Evolutionary conservation across 768 basidiomycete species (phyloP).

Genomic region (Paxillus ammoniavirescens): DNA sequence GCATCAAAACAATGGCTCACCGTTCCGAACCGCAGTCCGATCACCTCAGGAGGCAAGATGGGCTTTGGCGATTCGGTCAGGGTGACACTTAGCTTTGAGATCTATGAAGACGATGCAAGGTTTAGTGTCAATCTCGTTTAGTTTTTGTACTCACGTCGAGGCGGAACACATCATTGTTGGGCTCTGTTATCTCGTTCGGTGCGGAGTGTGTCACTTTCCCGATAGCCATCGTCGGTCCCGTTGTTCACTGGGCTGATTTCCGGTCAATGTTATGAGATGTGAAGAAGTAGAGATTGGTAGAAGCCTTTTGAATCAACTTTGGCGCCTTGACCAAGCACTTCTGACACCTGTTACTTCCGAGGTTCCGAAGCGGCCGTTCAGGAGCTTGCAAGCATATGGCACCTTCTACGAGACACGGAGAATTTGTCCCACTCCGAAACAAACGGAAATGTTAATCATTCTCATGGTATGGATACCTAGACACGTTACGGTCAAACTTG

Average conservation of each 20-base stretch:
- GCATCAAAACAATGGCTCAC: not conserved
- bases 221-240: constrained; percentile 1
- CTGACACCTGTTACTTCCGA: no score
- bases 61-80: constrained; percentile 48
- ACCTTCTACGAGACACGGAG: no score
- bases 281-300: constrained; percentile 27
- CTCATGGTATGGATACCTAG: no score
- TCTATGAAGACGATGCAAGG: constrained; percentile 34
- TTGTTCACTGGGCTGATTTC: not conserved
- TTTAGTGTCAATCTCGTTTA: not conserved
- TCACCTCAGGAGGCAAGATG: constrained; percentile 42
- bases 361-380: no score
- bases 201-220: not conserved
- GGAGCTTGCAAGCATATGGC: no score
- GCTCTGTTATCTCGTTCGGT: not conserved
- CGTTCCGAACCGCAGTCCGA: constrained; percentile 40
- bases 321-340: no score
- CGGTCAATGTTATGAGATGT: constrained; percentile 12
- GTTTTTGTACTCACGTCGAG: constrained; percentile 20
- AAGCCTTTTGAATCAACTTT: no score
- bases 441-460: no score
- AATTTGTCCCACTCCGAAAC: no score
- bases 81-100: constrained; percentile 51
- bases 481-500: not conserved
- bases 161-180: not conserved